Evolutionary conservation across 2,329 filamentous ascomycete genomes (phyloP).

Genomic region (Aspergillaceae sp.): DNA sequence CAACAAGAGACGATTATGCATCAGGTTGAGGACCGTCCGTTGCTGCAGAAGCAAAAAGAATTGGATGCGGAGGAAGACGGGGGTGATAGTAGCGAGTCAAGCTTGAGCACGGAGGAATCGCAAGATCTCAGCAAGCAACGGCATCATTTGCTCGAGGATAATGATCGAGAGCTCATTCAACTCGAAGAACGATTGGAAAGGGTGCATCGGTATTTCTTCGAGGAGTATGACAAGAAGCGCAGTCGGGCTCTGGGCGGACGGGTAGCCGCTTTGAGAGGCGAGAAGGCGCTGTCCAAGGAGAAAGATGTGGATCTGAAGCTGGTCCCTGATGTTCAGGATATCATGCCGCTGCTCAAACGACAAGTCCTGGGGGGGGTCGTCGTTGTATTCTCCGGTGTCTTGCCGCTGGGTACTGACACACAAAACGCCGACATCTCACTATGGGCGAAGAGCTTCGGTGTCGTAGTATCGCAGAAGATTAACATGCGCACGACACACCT

Average conservation of each 20-base stretch:
- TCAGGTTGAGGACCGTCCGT: constrained; percentile 77
- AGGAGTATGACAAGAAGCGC: constrained; percentile 60
- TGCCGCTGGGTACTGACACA: constrained; percentile 72
- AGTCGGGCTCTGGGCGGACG: constrained; percentile 37
- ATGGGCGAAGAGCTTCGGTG: constrained; percentile 81
- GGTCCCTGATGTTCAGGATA: constrained; percentile 75
- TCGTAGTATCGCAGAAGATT: constrained; percentile 43
- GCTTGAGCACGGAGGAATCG: constrained; percentile 32
- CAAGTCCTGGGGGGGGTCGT: constrained; percentile 65
- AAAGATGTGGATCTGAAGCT: constrained; percentile 46
- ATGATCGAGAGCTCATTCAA: constrained; percentile 71
- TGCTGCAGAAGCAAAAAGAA: constrained; percentile 86
- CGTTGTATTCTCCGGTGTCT: constrained; percentile 82
- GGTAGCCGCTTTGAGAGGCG: constrained; percentile 44
- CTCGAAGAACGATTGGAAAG: constrained; percentile 67
- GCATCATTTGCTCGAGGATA: constrained; percentile 76
- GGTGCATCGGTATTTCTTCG: constrained; percentile 73
- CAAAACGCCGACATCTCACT: constrained; percentile 76
- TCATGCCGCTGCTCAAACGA: constrained; percentile 76
- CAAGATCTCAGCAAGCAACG: constrained; percentile 38
- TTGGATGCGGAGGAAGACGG: constrained; percentile 76
- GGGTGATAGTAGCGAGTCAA: constrained; percentile 45
- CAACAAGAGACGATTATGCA: constrained; percentile 82
- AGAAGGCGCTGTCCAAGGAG: constrained; percentile 35
- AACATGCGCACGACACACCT: constrained; percentile 42